Evolutionary conservation across 108 stramenopile genomes (phyloP), one percentile per base, ranked within the genome.

Genomic region (Mediolabrus comicus): DNA sequence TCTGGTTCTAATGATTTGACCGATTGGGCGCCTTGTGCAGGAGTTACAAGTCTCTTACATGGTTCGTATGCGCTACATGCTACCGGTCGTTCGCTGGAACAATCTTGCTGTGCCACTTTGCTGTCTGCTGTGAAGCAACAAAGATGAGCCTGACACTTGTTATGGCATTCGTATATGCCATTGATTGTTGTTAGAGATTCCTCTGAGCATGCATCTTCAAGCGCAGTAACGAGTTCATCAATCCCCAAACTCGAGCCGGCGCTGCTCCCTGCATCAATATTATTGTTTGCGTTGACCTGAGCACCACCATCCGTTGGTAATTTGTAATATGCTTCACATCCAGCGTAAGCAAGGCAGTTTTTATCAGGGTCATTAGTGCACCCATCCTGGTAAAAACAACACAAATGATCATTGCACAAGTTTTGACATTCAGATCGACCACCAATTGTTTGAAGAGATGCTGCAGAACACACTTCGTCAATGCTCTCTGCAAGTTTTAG

Each of bases 261-360:
- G 14, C 31, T 67, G 24, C 54, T 33, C 17, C 19, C 63, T 30
- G 46, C 5, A 31, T 12, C 57, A 39, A 59, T 53, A 38, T 32
- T 43, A 19, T 52, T 65, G 54, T 55, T 51, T 58, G 11, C 22
- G 12, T 28, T 33, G 56, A 3, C 14, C 49, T 59, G 25, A 6
- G 25, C 19, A 36, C 34, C 29, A 25, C 14, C 49, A 59, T 58
- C 24, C 4, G 41, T 2, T 31, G 33, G 32, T 24, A 65, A 36
- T n/a, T 64, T 74, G 10, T 59, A 34, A 51, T 65, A 58, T 9
- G 64, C 35, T 36, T 74, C 65, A 59, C 72, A 74, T 7, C 72
- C 72, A 35, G 72, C 72, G 46, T 74, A 65, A 33, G 65, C 72
- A 8, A 74, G 65, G 27, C 72, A 74, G 24, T 74, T 74, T 31